A percentile compares a stretch with the other conserved stretches of the same genome.
These are phyloP conservation scores for Populus hybrid DNA, from an alignment of 441 rosid genomes.

Conservation along the genomic window DNA sequence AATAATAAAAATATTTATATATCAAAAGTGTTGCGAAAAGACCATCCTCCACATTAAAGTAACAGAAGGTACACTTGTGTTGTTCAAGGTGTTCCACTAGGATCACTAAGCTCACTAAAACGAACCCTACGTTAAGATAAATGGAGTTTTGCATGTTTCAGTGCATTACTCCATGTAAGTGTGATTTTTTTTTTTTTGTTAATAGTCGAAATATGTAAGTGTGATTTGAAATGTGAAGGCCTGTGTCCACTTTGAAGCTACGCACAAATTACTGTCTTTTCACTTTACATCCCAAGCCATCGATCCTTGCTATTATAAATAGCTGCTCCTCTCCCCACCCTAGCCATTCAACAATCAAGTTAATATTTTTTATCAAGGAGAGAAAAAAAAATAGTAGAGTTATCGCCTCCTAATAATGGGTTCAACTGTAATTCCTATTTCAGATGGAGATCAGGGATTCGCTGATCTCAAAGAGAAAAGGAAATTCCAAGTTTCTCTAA, in stretches of 20 bases:
- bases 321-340: conserved; percentile 15
- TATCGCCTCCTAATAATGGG: conserved; percentile 19
- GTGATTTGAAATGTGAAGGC: conserved; percentile 14
- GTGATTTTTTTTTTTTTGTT: too few species aligned
- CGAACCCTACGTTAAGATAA: background rate
- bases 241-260: conserved; percentile 13
- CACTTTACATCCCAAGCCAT: conserved; percentile 1
- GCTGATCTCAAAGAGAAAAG: conserved; percentile 7
- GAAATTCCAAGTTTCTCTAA: conserved; percentile 14
- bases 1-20: too few species aligned
- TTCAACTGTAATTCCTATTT: conserved; percentile 47
- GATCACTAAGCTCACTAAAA: conserved; percentile 20
- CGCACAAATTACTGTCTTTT: background rate
- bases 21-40: conserved; percentile 23
- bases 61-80: conserved; percentile 18
- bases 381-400: background rate
- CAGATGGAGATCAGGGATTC: conserved; percentile 24
- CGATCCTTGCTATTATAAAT: conserved; percentile 10
- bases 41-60: conserved; percentile 15
- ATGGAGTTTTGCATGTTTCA: background rate
- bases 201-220: too few species aligned
- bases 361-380: background rate
- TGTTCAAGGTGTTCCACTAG: conserved; percentile 39
- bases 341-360: background rate
- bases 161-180: background rate